Evolutionary conservation across 2,329 filamentous ascomycete genomes (phyloP).

Genomic region (Metarhizium humberi): DNA sequence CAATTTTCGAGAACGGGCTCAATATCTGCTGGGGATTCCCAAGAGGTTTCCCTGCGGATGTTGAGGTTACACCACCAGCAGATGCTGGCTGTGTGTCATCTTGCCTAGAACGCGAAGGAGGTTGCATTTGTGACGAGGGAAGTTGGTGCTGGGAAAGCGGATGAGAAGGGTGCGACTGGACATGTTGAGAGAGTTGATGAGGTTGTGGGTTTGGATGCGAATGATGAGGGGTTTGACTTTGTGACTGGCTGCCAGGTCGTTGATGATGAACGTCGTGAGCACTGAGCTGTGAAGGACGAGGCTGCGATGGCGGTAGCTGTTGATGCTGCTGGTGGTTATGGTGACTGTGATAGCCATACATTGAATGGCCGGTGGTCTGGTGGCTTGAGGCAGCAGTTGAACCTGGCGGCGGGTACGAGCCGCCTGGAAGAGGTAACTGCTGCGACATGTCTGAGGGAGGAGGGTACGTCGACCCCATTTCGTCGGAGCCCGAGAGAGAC

Average conservation of each 20-base stretch:
- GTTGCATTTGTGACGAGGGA: slow-evolving; percentile 9
- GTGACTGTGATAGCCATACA: slow-evolving; percentile 10
- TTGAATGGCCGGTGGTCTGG: slow-evolving; percentile 2
- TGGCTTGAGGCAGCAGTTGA: slow-evolving; percentile 6
- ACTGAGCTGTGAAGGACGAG: slow-evolving; percentile 8
- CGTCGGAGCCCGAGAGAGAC: neutral
- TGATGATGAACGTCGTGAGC: slow-evolving; percentile 8
- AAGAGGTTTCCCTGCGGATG: slow-evolving; percentile 11
- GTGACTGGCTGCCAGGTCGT: neutral
- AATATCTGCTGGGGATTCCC: slow-evolving; percentile 12
- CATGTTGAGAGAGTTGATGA: slow-evolving; percentile 8
- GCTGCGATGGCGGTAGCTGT: slow-evolving; percentile 3
- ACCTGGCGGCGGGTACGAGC: slow-evolving; percentile 14
- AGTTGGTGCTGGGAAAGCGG: slow-evolving; percentile 8
- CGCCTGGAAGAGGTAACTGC: slow-evolving; percentile 17
- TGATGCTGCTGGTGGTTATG: slow-evolving; percentile 12
- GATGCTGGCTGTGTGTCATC: slow-evolving; percentile 12
- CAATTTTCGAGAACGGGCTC: slow-evolving; percentile 22
- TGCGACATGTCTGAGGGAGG: slow-evolving; percentile 20
- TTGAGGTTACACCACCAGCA: neutral
- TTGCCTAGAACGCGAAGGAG: slow-evolving; percentile 11
- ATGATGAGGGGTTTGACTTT: slow-evolving; percentile 8
- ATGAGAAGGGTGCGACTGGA: slow-evolving; percentile 1
- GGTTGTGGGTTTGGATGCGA: slow-evolving; percentile 14
- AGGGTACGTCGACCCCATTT: slow-evolving; percentile 23